Evolutionary conservation across 1,284 basidiomycete genomes (phyloP), one percentile per base, ranked within the genome.

Genomic region (Sporisorium scitamineum): DNA sequence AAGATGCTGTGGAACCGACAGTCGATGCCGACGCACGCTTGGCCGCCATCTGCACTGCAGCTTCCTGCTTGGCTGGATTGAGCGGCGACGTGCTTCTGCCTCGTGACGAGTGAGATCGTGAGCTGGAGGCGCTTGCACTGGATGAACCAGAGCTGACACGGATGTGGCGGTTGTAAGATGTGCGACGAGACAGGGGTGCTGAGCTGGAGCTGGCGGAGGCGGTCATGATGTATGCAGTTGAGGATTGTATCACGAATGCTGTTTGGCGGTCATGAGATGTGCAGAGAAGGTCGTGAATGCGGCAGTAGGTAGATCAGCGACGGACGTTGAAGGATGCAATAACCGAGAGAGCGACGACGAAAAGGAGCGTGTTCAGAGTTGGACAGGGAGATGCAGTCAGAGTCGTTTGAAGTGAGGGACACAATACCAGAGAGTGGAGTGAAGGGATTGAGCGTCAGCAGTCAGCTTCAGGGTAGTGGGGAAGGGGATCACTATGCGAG

Each of bases 1-100:
- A 72, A 7, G 69, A 66, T 14, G 50, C 44, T n/a, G 66, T 63
- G 29, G 66, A 74, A 42, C 62, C 55, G 42, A 45, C 18, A 50
- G 61, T 64, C 20, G 74, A 69, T 48, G 61, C 57, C 45, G 73
- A 71, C 9, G 73, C 73, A 22, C 68, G 63, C 61, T 70, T 70
- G 14, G 73, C 73, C 1, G 73, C 73, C 64, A 68, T 65, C 51
- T 70, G 73, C 5, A 76, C 59, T 2, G 73, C 68, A 47, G 64
- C 65, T 37, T 76, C 69, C 48, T 76, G 65, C 60, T 76, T 71
- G 11, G 58, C 51, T 1, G 57, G 66, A 44, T 72, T 60, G 18
- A 77, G 44, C 5, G 75, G 75, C 22, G 75, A 77, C 5, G 63
- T 69, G 61, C 70, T 67, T 24, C 54, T 55, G 22, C 70, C 63